Conservation (phyloP, 495 filamentous ascomycete genomes). For the Annulohypoxylon maeteangense region DNA sequence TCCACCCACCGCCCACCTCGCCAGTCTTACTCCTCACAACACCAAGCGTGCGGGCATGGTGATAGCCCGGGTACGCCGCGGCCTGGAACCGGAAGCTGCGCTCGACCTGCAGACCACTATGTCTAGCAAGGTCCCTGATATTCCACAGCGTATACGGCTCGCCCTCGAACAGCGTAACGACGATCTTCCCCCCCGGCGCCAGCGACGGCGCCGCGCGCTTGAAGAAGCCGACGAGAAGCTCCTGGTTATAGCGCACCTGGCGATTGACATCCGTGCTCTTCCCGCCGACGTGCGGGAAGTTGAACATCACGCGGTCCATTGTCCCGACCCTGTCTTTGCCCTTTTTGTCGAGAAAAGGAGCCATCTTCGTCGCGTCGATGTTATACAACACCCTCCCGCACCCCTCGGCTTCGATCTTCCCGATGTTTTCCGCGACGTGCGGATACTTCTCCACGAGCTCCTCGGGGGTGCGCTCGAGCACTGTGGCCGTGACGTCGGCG, state of each 20-base stretch:
- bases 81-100: conserved; percentile 82
- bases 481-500: conserved; percentile 66
- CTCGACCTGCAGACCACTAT: conserved; percentile 77
- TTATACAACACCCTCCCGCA: conserved; percentile 67
- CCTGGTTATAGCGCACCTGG: conserved; percentile 92
- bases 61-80: conserved; percentile 82
- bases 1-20: conserved; percentile 67
- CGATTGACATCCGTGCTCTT: conserved; percentile 91
- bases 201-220: conserved; percentile 59
- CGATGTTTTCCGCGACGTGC: conserved; percentile 70
- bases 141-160: conserved; percentile 97
- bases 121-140: conserved; percentile 82
- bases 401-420: conserved; percentile 60
- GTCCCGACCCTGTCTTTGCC: conserved; percentile 53
- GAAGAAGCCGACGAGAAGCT: conserved; percentile 87
- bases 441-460: conserved; percentile 79
- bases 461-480: conserved; percentile 56
- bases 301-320: conserved; percentile 87
- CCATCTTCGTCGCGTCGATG: conserved; percentile 79
- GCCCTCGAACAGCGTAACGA: conserved; percentile 91
- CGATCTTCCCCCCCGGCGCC: conserved; percentile 69
- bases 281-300: conserved; percentile 96
- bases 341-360: conserved; percentile 52
- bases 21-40: conserved; percentile 71
- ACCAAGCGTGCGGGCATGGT: conserved; percentile 87